Evolutionary conservation across 345 rosid genomes (phyloP).

Genomic region (Pistacia integerrima): DNA sequence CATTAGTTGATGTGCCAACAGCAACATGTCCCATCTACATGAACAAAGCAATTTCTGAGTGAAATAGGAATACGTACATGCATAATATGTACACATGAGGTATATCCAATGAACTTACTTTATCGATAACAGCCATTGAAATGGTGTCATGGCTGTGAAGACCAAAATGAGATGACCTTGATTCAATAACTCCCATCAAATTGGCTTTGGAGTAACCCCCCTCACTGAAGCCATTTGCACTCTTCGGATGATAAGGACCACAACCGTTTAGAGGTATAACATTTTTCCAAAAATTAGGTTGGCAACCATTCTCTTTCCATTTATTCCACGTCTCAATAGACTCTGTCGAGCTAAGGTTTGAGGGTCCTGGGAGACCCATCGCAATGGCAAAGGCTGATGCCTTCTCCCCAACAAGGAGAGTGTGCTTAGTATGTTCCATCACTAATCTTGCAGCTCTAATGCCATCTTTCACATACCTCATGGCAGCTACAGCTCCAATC

Average conservation of each 20-base stretch:
- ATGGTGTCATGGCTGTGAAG: conserved; percentile 87
- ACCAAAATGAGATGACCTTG: conserved; percentile 55
- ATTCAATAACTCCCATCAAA: conserved; percentile 35
- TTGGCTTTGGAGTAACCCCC: conserved; percentile 30
- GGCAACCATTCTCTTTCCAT: conserved; percentile 73
- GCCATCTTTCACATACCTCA: conserved; percentile 94
- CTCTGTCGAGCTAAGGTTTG: conserved; percentile 78
- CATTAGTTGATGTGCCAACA: conserved; percentile 97
- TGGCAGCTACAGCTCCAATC: conserved; percentile 98
- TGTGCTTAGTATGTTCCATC: conserved; percentile 79
- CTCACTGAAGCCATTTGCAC: conserved; percentile 13
- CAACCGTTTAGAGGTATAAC: conserved; percentile 58
- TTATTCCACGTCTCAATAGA: conserved; percentile 73
- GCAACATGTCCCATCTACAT: conserved; percentile 80
- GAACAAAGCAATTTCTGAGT: conserved; percentile 17
- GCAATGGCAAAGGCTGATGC: conserved; percentile 90
- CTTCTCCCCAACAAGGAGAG: conserved; percentile 78
- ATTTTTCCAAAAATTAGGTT: conserved; percentile 88
- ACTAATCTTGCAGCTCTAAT: conserved; percentile 84
- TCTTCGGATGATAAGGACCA: conserved; percentile 74
- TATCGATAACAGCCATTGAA: conserved; percentile 88
- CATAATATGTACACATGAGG: not conserved
- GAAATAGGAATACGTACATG: not conserved
- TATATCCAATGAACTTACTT: conserved; percentile 42
- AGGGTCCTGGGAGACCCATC: conserved; percentile 93